A percentile compares a stretch with the other conserved stretches of the same genome.
phyloP scores from a whole-genome alignment of 1,284 basidiomycete species.

The Thelephora terrestris region DNA sequence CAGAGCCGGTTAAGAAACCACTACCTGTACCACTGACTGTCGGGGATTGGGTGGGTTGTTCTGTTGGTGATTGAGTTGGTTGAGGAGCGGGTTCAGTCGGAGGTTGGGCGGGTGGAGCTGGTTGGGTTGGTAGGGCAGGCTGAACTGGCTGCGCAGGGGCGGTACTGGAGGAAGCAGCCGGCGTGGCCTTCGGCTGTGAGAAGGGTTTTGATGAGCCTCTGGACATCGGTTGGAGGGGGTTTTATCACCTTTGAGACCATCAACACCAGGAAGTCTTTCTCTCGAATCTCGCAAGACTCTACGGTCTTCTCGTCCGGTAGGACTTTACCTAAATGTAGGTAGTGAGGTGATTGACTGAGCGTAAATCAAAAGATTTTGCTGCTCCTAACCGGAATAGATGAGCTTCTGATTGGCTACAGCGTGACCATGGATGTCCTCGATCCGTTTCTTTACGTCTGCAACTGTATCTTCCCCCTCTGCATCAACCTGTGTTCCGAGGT shows the following conservation, averaged over 20 bases:
- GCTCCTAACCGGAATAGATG: conserved; percentile 76
- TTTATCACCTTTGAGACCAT: conserved; percentile 88
- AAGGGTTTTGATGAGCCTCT: not conserved
- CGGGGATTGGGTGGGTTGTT: conserved; percentile 25
- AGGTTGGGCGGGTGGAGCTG: conserved; percentile 22
- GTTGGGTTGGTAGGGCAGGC: conserved; percentile 20
- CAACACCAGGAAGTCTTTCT: conserved; percentile 97
- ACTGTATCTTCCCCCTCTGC: conserved; percentile 73
- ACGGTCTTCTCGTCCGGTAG: conserved; percentile 85
- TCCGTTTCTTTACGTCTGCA: conserved; percentile 78
- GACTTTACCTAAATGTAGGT: conserved; percentile 67
- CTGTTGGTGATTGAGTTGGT: conserved; percentile 28
- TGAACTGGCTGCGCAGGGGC: conserved; percentile 19
- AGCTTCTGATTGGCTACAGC: conserved; percentile 77
- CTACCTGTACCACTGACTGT: conserved; percentile 37
- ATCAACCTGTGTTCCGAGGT: conserved; percentile 52
- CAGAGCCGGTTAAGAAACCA: conserved; percentile 66
- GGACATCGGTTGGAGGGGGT: not conserved
- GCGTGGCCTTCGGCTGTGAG: conserved; percentile 40
- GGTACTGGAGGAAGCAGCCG: conserved; percentile 21
- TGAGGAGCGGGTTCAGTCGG: conserved; percentile 27
- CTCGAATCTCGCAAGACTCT: conserved; percentile 87
- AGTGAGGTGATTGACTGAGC: not conserved
- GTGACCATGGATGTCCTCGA: conserved; percentile 70
- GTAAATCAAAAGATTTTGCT: conserved; percentile 5